These are phyloP conservation scores for Trichoderma sp. DNA, from an alignment of 2,329 filamentous ascomycete genomes.

Conservation along the genomic window DNA sequence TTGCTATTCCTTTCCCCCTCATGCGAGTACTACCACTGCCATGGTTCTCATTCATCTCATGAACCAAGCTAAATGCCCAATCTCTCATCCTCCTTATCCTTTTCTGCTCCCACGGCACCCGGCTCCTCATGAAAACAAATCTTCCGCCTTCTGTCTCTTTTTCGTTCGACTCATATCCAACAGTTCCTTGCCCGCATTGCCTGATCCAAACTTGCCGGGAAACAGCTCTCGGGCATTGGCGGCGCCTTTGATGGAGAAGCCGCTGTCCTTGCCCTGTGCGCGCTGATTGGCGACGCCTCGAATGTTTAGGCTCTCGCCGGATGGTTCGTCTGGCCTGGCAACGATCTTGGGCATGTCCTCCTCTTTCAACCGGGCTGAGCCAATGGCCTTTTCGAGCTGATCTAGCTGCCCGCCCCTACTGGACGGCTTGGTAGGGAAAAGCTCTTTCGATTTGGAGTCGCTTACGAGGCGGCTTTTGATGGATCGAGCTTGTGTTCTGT, in stretches of 20 bases:
- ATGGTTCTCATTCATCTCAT: neutral
- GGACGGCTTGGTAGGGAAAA: conserved; percentile 37
- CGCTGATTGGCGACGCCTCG: conserved; percentile 53
- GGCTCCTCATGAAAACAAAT: conserved; percentile 58
- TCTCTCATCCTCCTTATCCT: neutral
- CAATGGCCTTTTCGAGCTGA: conserved; percentile 39
- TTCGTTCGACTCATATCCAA: conserved; percentile 52
- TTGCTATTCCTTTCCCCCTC: neutral
- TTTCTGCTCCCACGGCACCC: neutral
- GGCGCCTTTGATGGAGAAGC: conserved; percentile 67
- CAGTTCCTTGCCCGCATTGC: conserved; percentile 65
- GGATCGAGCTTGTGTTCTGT: conserved; percentile 34
- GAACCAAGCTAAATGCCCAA: neutral
- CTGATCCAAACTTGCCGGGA: conserved; percentile 55
- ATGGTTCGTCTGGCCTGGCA: conserved; percentile 46
- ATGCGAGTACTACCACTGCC: neutral
- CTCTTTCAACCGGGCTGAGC: conserved; percentile 37
- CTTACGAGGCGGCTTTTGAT: conserved; percentile 34
- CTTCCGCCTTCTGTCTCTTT: conserved; percentile 66
- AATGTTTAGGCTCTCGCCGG: conserved; percentile 53
- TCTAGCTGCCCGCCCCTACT: conserved; percentile 34
- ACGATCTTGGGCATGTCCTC: conserved; percentile 54
- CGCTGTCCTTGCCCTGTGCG: conserved; percentile 38
- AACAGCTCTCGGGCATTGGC: conserved; percentile 62
- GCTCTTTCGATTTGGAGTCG: conserved; percentile 35